Evolutionary conservation across 1,139 yeast species (phyloP), one percentile per base, ranked within the genome.

Genomic region (Candida neerlandica): DNA sequence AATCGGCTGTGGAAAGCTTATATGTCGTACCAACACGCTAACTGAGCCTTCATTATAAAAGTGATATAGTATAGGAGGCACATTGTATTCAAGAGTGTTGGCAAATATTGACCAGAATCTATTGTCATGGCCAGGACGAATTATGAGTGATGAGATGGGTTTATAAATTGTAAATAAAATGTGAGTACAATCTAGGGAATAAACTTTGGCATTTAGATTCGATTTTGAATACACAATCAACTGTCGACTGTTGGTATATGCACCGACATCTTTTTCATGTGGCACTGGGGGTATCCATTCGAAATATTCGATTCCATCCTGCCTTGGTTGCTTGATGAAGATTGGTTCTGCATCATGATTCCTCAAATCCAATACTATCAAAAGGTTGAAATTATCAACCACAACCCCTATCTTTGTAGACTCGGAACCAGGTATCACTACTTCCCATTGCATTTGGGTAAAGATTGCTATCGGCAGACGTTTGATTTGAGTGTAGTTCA

Each of bases 101-200:
- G 63, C 63, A 11, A 68, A 51, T 14, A 74, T 51, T 2, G 73
- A 62, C 78, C 78, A 75, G 14, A 68, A 61, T 72, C 75, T 70
- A 10, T 69, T 57, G 10, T 55, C 50, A 32, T 55, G 51, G 5
- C 51, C 48, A 1, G 67, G 66, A 14, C 66, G 58, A 4, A 64
- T 37, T 2, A 68, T 47, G 12, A 51, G 41, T 12, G 51, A 45
- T 3, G 51, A 32, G 3, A 61, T 37, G 2, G 77, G 77, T 48
- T 71, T 72, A 19, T 66, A 61, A 1, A 75, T 54, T 3, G 69
- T 69, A 52, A 69, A 63, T 7, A 72, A 54, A 14, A 70, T 56
- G 43, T 65, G 70, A 2, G 75, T 64, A 51, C 75, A 67, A 51
- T 73, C 76, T 4, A 75, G 56, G 0, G 78, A 73, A 54, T 71